Evolutionary conservation across 1,284 basidiomycete genomes (phyloP), one percentile per base, ranked within the genome.

Genomic region (Stereum hirsutum): DNA sequence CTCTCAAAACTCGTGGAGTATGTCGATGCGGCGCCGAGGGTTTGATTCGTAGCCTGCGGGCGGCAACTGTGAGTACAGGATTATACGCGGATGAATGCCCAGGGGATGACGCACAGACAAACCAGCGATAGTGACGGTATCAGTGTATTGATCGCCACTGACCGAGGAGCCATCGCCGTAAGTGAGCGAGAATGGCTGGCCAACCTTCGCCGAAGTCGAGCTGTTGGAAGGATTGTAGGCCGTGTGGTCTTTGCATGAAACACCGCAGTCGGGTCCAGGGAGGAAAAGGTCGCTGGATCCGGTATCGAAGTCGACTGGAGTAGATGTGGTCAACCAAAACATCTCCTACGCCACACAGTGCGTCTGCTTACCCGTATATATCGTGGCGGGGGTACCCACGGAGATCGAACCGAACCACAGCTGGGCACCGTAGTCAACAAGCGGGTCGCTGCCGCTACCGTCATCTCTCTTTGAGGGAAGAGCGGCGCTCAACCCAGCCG

Each of bases 151-250:
- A 33, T 55, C 46, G n/a, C 64, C 59, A 6, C n/a, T 12, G 23
- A 60, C 59, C 10, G 45, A 43, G 5, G 64, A 62, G 14, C 62
- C 60, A 45, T 68, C 63, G 2, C 58, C 63, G 33, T 60, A 70
- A 10, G 31, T 2, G 12, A 63, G 46, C 1, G 38, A 34, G 52
- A 66, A 69, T 0, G 35, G 43, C 26, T 42, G 44, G n/a, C 49
- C 24, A 24, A 60, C 41, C 42, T 61, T 45, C 2, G 49, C 34
- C n/a, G 66, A 47, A 0, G 65, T 54, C 3, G 57, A 56, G 40
- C 64, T 69, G 8, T 42, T 19, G 8, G 42, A 46, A 12, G 66
- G 59, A 25, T 59, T 44, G 50, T 67, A 69, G 10, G 23, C 17
- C 1, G 47, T 56, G 46, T 68, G 66, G 1, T 65, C 64, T 1